Evolutionary conservation across 1,139 yeast species (phyloP).

Genomic region (Groenewaldozyma auringiensis): DNA sequence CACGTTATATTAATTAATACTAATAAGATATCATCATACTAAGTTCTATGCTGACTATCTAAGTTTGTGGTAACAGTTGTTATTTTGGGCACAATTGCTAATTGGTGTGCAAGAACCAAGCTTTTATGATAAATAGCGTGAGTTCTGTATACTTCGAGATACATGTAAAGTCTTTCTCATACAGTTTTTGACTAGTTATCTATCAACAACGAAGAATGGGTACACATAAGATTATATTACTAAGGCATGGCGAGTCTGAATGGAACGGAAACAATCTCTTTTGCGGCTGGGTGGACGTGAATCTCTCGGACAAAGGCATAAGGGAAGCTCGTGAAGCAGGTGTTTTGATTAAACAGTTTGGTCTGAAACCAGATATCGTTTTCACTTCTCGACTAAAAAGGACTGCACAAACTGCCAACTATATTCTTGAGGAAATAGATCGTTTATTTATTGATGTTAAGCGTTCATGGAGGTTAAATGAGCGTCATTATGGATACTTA

Average conservation of each 20-base stretch:
- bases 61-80: no score
- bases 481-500: slow-evolving; percentile 98
- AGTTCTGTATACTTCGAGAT: no score
- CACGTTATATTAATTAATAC: no score
- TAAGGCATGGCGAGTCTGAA: slow-evolving; percentile 96
- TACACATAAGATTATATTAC: slow-evolving; percentile 30
- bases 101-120: no score
- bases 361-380: slow-evolving; percentile 74
- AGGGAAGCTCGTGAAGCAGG: slow-evolving; percentile 94
- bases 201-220: not conserved
- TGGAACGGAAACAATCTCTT: slow-evolving; percentile 97
- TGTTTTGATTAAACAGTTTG: slow-evolving; percentile 80
- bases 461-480: slow-evolving; percentile 97
- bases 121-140: no score
- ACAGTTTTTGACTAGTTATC: not conserved
- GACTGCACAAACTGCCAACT: slow-evolving; percentile 97
- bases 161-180: no score
- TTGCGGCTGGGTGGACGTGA: slow-evolving; percentile 99
- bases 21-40: no score
- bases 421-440: slow-evolving; percentile 84
- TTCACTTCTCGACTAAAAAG: slow-evolving; percentile 90
- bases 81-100: no score
- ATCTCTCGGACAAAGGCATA: slow-evolving; percentile 74
- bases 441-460: slow-evolving; percentile 87
- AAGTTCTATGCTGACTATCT: no score